These are phyloP conservation scores for Euryodendron excelsum DNA, from an alignment of 148 eudicot genomes.

Conservation along the genomic window DNA sequence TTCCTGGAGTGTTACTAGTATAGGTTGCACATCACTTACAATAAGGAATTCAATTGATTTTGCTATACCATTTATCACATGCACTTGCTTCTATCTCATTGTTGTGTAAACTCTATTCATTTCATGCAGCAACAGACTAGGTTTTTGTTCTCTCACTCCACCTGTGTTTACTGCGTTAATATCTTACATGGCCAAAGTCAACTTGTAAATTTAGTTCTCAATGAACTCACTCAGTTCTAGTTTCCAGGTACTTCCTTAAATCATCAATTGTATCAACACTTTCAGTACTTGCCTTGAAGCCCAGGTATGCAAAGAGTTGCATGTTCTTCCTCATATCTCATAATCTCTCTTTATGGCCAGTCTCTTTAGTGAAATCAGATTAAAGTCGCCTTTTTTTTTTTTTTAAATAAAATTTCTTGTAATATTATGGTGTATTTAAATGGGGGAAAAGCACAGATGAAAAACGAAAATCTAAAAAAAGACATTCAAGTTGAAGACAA, in stretches of 20 bases:
- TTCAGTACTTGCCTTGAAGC: conserved; percentile 42
- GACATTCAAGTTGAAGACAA: too few relatives aligned
- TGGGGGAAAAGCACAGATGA: neutral
- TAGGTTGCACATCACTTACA: neutral
- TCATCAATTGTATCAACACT: conserved; percentile 60
- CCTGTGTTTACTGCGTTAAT: neutral
- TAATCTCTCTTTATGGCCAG: neutral
- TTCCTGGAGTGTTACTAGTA: neutral
- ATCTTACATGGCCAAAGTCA: neutral
- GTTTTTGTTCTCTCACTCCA: neutral
- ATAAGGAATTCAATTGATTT: neutral
- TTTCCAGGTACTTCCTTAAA: conserved; percentile 66
- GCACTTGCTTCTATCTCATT: neutral
- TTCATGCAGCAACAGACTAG: neutral
- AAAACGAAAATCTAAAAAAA: neutral
- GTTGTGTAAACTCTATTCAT: neutral
- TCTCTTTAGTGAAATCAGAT: neutral
- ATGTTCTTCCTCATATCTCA: neutral
- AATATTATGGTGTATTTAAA: neutral
- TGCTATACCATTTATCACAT: neutral
- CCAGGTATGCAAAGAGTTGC: conserved; percentile 31
- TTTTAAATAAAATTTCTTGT: too few relatives aligned
- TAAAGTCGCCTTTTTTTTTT: neutral
- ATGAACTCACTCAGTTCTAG: conserved; percentile 8
- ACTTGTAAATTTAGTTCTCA: neutral